These are phyloP conservation scores for Xylaria sp. DNA, from an alignment of 2,329 filamentous ascomycete genomes.

Conservation along the genomic window DNA sequence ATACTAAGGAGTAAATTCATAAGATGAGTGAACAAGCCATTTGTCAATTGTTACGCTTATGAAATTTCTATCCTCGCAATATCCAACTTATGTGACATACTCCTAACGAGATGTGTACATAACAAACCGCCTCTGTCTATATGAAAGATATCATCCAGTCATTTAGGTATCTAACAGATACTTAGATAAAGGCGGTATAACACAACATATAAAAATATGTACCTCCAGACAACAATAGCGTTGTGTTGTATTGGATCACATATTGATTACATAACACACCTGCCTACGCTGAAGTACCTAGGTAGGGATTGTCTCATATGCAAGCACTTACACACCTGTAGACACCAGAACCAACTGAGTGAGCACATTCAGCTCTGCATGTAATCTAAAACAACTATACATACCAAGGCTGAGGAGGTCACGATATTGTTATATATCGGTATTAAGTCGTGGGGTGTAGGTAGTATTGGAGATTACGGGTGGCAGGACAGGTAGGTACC, in stretches of 20 bases:
- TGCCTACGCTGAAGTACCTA: background rate
- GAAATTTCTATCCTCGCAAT: too few relatives aligned
- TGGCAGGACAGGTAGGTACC: constrained; percentile 2
- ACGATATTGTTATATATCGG: background rate
- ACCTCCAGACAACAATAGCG: background rate
- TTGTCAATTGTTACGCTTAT: too few relatives aligned
- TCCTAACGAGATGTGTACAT: too few relatives aligned
- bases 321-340: background rate
- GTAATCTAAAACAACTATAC: background rate
- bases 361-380: too few relatives aligned
- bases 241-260: background rate
- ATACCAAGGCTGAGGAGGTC: background rate
- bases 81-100: too few relatives aligned
- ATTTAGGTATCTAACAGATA: background rate
- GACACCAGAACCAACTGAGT: background rate
- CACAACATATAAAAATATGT: background rate
- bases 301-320: background rate
- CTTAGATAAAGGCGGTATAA: background rate
- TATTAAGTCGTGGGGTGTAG: background rate
- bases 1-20: background rate
- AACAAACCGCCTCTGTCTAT: background rate
- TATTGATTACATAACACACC: background rate
- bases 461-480: background rate
- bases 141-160: background rate
- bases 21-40: background rate